Evolutionary conservation across 306 rosid genomes (phyloP), one percentile per base, ranked within the genome.

Genomic region (Sechiopsis laciniata): DNA sequence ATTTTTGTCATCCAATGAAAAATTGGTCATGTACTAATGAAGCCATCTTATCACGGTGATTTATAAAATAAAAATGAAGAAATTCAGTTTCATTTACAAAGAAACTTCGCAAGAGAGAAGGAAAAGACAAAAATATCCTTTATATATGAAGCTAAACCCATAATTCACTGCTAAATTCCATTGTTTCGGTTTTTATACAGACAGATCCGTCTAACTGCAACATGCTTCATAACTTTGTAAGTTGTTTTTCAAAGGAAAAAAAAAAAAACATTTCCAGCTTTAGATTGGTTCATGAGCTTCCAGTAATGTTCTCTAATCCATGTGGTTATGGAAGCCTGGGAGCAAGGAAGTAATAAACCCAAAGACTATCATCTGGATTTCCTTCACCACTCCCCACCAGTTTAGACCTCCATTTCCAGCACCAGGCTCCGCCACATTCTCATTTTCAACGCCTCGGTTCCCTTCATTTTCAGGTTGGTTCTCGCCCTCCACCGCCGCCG

Each of bases 301-400:
- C 42, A 55, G 7, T 42, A 42, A 42, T 42, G 55, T 54, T 56
- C 37, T 3, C 80, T 83, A 91, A 65, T 94, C 99, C 79, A 91
- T 83, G 57, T 62, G 50, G 14, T 94, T 88, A 84, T 91, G 99
- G 81, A 94, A 91, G 51, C 97, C 99, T 12, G 99, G 99, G 62
- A 94, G 96, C 56, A 94, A 85, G 55, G 99, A 91, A 55, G 92
- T 89, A 77, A 94, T 89, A 76, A 94, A 94, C 73, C 99, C 99
- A 76, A 94, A 91, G 66, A 94, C 92, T 72, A 94, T 94, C 96
- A 94, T 89, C 80, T 91, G 97, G 72, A 94, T 83, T 83, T 94
- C 99, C 80, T 84, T 86, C 74, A 94, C 88, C 80, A 94, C 83
- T 74, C 87, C 95, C 99, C 99, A 94, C 99, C 89, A 94, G 42